phyloP scores from a whole-genome alignment of 2,329 filamentous ascomycete genomes.

The Cladosporium sp. region DNA sequence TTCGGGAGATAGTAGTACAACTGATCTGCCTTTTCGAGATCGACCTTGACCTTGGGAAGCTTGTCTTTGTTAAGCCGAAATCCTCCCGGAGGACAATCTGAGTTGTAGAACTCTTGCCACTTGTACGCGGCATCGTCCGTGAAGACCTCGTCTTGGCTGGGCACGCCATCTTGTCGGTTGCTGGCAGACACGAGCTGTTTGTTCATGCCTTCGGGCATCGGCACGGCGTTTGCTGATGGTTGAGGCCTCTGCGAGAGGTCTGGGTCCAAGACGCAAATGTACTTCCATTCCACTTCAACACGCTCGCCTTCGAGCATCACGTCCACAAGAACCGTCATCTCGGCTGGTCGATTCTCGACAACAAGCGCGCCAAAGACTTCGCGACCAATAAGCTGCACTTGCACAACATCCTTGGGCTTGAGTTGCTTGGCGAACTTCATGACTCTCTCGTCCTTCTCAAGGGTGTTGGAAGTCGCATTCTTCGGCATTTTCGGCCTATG shows the following conservation, averaged over 20 bases:
- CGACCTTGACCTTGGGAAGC: constrained; percentile 65
- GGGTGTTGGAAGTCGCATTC: constrained; percentile 57
- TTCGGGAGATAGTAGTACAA: constrained; percentile 88
- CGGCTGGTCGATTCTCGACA: constrained; percentile 75
- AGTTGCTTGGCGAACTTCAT: constrained; percentile 68
- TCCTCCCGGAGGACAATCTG: constrained; percentile 41
- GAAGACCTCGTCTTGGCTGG: constrained; percentile 51
- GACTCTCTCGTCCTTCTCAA: constrained; percentile 72
- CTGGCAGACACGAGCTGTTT: constrained; percentile 49
- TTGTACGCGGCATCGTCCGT: constrained; percentile 49
- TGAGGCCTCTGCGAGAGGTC: constrained; percentile 72
- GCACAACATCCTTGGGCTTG: constrained; percentile 74
- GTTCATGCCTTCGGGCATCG: constrained; percentile 62
- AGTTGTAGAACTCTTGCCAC: constrained; percentile 70
- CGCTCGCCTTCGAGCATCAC: constrained; percentile 81
- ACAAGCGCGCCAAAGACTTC: constrained; percentile 92
- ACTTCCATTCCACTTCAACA: constrained; percentile 82
- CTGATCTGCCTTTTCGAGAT: constrained; percentile 71
- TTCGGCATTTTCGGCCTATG: constrained; percentile 86
- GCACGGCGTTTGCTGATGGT: constrained; percentile 71
- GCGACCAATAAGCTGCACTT: constrained; percentile 79
- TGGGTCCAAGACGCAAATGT: constrained; percentile 72
- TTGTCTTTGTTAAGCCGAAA: constrained; percentile 37
- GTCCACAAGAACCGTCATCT: constrained; percentile 76
- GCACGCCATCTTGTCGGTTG: constrained; percentile 54